These are phyloP conservation scores for Rhododendron ovatum DNA, from an alignment of 148 eudicot species.

Conservation along the genomic window DNA sequence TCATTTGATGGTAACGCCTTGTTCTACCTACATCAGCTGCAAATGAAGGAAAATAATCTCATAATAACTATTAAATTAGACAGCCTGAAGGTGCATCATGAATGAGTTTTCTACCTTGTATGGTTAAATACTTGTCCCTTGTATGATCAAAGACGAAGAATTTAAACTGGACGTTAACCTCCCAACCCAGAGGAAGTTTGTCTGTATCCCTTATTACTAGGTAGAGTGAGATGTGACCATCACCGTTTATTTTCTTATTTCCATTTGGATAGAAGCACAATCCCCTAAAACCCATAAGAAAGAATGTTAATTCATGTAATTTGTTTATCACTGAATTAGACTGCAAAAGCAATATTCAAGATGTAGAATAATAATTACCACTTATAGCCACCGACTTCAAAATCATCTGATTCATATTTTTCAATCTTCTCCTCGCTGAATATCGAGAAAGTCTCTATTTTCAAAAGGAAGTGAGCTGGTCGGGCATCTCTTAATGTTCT, in stretches of 20 bases:
- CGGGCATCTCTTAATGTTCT: slow-evolving; percentile 8
- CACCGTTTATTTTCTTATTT: background rate
- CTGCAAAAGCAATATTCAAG: background rate
- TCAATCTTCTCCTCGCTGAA: background rate
- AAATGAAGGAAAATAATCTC: background rate
- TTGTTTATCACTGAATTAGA: background rate
- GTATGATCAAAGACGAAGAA: slow-evolving; percentile 14
- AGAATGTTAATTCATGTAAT: background rate
- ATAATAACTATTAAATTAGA: background rate
- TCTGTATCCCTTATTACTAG: slow-evolving; percentile 4
- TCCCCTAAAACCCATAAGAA: slow-evolving; percentile 8
- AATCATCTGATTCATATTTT: slow-evolving; percentile 7
- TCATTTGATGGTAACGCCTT: slow-evolving; percentile 13
- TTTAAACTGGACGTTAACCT: slow-evolving; percentile 14
- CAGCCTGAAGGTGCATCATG: background rate
- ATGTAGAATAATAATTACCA: background rate
- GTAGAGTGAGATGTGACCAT: slow-evolving; percentile 13
- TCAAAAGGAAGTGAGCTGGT: slow-evolving; percentile 3
- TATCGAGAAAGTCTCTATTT: slow-evolving; percentile 5
- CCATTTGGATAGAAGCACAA: slow-evolving; percentile 13
- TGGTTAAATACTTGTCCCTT: slow-evolving; percentile 13
- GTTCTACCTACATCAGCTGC: slow-evolving; percentile 6
- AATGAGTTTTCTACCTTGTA: slow-evolving; percentile 10
- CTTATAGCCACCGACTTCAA: slow-evolving; percentile 19
- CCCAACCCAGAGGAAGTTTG: slow-evolving; percentile 9